Evolutionary conservation across 1,139 yeast genomes (phyloP), one percentile per base, ranked within the genome.

Genomic region (Candida buenavistaensis): DNA sequence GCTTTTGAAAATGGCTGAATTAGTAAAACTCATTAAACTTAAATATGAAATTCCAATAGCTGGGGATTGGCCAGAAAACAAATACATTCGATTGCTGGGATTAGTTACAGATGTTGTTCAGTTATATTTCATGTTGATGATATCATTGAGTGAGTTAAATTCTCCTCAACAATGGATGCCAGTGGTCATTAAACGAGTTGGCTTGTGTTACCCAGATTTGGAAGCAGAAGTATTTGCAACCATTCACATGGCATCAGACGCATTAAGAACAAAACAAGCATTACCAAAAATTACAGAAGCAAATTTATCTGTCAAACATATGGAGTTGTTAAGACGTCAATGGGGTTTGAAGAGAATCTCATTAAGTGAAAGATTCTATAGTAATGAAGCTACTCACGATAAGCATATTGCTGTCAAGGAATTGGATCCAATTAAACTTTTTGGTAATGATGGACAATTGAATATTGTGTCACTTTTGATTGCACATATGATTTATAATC

Each of bases 211-310:
- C 38, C 41, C 56, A 1, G 54, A 59, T 8, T 45, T 64, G 14
- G 55, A 52, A 36, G 64, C 68, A 2, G 62, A 59, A 35, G 38
- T 62, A 19, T 61, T 64, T 32, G 45, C 66, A 1, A 47, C 59
- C 4, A 41, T 60, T 14, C 63, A 59, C 42, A 62, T 64, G 68
- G 47, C 62, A 4, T 51, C 68, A 1, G 61, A 53, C 23, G 57
- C 68, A 1, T 45, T 65, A 21, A 38, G 52, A 15, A 46, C 55
- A 14, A 52, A 52, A 29, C 45, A 47, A 4, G 56, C 62, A 5
- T 45, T 65, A 16, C 71, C 72, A 3, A 59, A 59, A 39, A 50
- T 64, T 8, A 62, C 68, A 0, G 59, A 55, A 14, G 62, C 65
- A 5, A 62, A 58, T 12, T 37, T 62, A 9, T 56, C 68, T 0